phyloP scores from a whole-genome alignment of 495 filamentous ascomycete species.

The Xylaria bambusicola region DNA sequence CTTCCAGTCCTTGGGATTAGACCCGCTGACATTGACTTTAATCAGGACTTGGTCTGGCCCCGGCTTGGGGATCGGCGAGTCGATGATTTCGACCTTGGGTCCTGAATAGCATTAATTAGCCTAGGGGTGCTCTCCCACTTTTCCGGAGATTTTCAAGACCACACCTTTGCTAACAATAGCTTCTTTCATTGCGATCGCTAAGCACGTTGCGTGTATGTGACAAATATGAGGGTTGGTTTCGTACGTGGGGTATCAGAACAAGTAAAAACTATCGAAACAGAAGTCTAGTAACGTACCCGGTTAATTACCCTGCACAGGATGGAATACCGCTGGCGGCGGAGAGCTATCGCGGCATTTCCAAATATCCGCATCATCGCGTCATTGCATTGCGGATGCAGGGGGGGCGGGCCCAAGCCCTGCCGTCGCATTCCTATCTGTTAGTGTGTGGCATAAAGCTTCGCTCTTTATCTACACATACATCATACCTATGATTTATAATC shows the following conservation, averaged over 20 bases:
- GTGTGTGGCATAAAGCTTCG: too few relatives aligned
- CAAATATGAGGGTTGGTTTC: not conserved
- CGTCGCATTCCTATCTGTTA: too few relatives aligned
- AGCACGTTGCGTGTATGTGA: not conserved
- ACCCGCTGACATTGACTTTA: constrained; percentile 66
- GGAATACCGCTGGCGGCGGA: not conserved
- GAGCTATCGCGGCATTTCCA: not conserved
- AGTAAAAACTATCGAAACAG: not conserved
- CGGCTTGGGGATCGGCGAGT: constrained; percentile 64
- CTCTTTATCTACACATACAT: too few relatives aligned
- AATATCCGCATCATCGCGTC: not conserved
- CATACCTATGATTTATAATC: too few relatives aligned
- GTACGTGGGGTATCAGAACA: not conserved
- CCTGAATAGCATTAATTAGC: constrained; percentile 28
- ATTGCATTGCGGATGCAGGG: not conserved
- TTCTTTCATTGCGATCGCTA: constrained; percentile 61
- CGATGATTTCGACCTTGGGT: constrained; percentile 60
- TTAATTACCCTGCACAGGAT: not conserved
- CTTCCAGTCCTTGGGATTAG: constrained; percentile 85
- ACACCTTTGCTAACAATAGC: constrained; percentile 54
- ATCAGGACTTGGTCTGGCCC: constrained; percentile 67
- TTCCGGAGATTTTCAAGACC: not conserved
- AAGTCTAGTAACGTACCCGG: not conserved
- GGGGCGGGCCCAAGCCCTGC: not conserved
- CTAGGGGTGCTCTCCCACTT: not conserved